Evolutionary conservation across 1,284 basidiomycete species (phyloP).

Genomic region (Puccinia horiana): DNA sequence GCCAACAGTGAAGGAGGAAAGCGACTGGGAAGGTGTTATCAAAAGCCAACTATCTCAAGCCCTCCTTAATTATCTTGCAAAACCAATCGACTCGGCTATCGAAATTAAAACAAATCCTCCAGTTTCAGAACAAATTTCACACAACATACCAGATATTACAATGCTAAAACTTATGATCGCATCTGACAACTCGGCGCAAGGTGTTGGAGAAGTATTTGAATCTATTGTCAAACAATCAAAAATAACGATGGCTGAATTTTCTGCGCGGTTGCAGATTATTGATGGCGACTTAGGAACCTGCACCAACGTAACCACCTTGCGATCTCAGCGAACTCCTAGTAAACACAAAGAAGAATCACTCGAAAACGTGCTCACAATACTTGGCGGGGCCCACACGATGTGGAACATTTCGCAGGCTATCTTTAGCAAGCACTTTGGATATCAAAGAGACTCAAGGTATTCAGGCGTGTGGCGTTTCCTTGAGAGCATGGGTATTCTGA

Average conservation of each 20-base stretch:
- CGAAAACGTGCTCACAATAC: neutral
- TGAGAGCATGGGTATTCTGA: neutral
- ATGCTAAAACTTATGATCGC: neutral
- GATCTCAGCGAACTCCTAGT: neutral
- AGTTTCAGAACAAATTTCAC: neutral
- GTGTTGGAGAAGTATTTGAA: neutral
- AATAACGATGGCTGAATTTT: neutral
- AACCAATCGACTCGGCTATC: neutral
- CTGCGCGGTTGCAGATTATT: neutral
- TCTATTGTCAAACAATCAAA: neutral
- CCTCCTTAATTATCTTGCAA: neutral
- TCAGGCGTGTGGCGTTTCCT: slow-evolving; percentile 3
- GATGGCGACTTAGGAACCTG: slow-evolving; percentile 15
- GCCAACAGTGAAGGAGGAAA: neutral
- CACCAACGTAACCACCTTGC: neutral
- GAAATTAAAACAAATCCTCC: neutral
- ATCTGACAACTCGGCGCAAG: neutral
- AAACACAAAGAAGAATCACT: neutral
- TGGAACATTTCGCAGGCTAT: neutral
- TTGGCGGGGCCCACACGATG: slow-evolving; percentile 8
- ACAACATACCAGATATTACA: neutral
- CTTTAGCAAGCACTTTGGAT: neutral
- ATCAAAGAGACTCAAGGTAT: neutral
- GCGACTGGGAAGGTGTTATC: neutral
- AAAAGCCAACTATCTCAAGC: neutral